Base-by-base conservation (phyloP, 108 stramenopile genomes). In the Licmophora abbreviata region DNA sequence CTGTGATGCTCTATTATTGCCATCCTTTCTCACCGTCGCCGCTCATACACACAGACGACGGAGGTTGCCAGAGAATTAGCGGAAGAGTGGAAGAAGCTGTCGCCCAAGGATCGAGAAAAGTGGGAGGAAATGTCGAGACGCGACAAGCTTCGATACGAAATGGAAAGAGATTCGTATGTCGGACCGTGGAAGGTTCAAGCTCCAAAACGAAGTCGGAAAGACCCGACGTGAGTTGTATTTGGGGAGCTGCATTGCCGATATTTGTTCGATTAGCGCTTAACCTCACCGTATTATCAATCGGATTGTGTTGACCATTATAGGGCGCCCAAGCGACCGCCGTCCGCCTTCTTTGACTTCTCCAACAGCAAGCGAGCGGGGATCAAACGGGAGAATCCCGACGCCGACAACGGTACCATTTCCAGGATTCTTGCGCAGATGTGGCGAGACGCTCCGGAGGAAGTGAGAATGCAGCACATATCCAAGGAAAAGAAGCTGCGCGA, bases 91-190 rank as follows among this genome's bases (percentile, higher is more conserved):
- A 58, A 59, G 43, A 35, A 40, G 1, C 10, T 76, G 10, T 31
- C 44, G 0, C 42, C 61, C 0, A 40, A 48, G 36, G 75, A 76
- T 18, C 48, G 51, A 29, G 61, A 51, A 4, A 55, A 56, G 21
- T 76, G 59, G 64, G 70, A 76, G 20, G 61, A 65, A 11, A 62
- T 64, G 58, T 64, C 74, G 17, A 33, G 41, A 0, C 44, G 44
- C 6, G 74, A 76, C 53, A 76, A 76, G 41, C 48, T 27, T 22
- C 38, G 74, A 29, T 76, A 63, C 44, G 56, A 70, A 10, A 27
- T 54, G 3, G 74, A 76, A 49, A 70, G 59, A 33, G 29, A 49
- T 10, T 46, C 30, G 25, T 76, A 76, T 56, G 61, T 31, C 23
- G 64, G 56, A 6, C 63, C 58, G 4, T 61, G 68, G 27, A 52